Evolutionary conservation across 2,329 filamentous ascomycete genomes (phyloP).

Genomic region (Didymosphaeria variabile): DNA sequence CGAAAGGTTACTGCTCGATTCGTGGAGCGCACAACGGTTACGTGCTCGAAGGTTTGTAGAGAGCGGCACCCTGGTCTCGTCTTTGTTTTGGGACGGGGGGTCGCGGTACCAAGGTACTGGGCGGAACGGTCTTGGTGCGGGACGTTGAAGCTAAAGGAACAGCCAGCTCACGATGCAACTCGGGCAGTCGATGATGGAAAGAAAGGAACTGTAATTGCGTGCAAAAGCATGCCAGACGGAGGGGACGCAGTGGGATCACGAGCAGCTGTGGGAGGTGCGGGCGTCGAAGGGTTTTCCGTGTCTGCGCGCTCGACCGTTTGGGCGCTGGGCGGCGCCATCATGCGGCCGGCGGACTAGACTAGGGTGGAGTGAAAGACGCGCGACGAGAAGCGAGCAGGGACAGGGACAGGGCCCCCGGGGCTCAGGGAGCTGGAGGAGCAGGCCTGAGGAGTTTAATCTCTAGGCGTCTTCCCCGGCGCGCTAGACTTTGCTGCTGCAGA

Average conservation of each 20-base stretch:
- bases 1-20: slow-evolving; percentile 14
- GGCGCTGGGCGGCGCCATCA: slow-evolving; percentile 1
- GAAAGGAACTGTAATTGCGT: not conserved
- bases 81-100: slow-evolving; percentile 22
- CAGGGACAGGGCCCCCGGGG: slow-evolving; percentile 2
- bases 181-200: not conserved
- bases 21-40: slow-evolving; percentile 18
- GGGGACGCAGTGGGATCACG: not conserved
- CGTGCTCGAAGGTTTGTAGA: slow-evolving; percentile 21
- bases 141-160: slow-evolving; percentile 23
- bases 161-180: slow-evolving; percentile 15
- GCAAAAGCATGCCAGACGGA: not conserved
- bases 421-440: not conserved
- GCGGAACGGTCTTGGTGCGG: slow-evolving; percentile 17
- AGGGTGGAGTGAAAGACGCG: not conserved
- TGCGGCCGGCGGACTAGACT: not conserved
- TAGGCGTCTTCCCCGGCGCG: not conserved
- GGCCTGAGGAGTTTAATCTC: not conserved
- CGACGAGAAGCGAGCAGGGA: not conserved
- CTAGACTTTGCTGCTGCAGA: not conserved
- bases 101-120: not conserved
- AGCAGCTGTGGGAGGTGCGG: slow-evolving; percentile 9
- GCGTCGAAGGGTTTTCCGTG: slow-evolving; percentile 21
- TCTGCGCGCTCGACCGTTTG: slow-evolving; percentile 2
- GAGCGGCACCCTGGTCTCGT: slow-evolving; percentile 28